phyloP scores from a whole-genome alignment of 768 basidiomycete genomes.

The Xerocomellus amylosporus region DNA sequence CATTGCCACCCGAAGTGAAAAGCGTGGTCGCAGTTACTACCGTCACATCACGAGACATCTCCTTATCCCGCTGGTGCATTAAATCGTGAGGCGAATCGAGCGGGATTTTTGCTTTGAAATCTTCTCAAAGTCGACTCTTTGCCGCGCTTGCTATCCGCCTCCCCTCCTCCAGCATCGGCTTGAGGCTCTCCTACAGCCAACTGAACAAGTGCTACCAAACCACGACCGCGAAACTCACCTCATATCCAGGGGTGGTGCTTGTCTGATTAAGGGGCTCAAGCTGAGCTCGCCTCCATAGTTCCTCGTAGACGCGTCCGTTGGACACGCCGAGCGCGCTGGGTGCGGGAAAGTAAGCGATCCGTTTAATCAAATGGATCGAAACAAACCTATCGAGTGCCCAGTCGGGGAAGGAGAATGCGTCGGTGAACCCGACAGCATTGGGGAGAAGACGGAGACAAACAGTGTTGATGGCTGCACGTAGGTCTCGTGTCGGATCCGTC shows the following conservation, averaged over 20 bases:
- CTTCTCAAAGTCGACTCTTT: conserved; percentile 22
- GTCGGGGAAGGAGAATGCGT: conserved; percentile 72
- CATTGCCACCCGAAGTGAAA: too few relatives aligned
- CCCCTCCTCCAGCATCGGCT: conserved; percentile 26
- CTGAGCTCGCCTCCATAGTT: conserved; percentile 58
- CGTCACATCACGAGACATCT: too few relatives aligned
- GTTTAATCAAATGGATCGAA: background rate
- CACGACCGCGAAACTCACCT: conserved; percentile 33
- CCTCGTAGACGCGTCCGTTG: conserved; percentile 65
- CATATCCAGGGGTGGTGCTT: conserved; percentile 53
- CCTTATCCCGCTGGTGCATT: too few relatives aligned
- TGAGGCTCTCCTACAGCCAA: conserved; percentile 19
- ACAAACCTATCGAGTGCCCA: conserved; percentile 68
- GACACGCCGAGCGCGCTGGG: conserved; percentile 59
- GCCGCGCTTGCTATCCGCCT: conserved; percentile 11
- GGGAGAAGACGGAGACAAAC: conserved; percentile 55
- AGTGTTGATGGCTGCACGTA: conserved; percentile 50
- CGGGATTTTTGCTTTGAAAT: background rate
- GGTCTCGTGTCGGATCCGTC: conserved; percentile 43
- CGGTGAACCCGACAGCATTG: conserved; percentile 63
- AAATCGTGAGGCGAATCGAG: too few relatives aligned
- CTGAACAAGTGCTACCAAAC: background rate
- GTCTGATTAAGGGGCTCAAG: conserved; percentile 56
- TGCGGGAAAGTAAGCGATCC: background rate
- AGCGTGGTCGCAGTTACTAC: too few relatives aligned